Conservation (phyloP, 129 eudicot genomes). For the Sambucus nigra region DNA sequence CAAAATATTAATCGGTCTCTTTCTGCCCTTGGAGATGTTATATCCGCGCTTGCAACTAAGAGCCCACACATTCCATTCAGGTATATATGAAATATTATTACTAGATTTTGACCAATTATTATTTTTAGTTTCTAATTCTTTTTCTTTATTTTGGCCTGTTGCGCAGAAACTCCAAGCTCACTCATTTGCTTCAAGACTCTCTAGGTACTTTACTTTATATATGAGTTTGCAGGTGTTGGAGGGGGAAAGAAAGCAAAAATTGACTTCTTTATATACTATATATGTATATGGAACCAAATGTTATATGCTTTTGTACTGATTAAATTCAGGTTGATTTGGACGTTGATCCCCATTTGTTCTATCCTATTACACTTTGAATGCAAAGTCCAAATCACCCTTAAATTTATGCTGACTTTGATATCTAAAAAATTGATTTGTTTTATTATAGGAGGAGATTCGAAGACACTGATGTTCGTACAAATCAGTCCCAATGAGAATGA, state of each 20-base stretch:
- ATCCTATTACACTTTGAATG: too few species aligned
- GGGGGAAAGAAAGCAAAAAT: too few species aligned
- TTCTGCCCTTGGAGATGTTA: conserved; percentile 97
- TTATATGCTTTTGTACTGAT: neutral
- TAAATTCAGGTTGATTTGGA: too few species aligned
- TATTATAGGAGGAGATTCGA: conserved; percentile 82
- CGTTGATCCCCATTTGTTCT: neutral
- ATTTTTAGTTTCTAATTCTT: neutral
- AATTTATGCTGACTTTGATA: too few species aligned
- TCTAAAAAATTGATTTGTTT: neutral
- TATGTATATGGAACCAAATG: neutral
- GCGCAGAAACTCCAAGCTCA: conserved; percentile 91
- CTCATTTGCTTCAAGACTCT: conserved; percentile 98
- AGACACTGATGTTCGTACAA: conserved; percentile 93
- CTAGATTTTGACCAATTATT: neutral
- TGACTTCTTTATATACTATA: neutral
- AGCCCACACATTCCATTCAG: conserved; percentile 90
- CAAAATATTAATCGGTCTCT: conserved; percentile 91
- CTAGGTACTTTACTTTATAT: conserved; percentile 59
- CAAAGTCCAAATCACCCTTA: too few species aligned
- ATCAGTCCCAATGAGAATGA: conserved; percentile 88
- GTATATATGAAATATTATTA: conserved; percentile 14
- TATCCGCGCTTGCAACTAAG: conserved; percentile 82
- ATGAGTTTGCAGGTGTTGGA: too few species aligned
- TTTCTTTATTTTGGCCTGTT: conserved; percentile 3